phyloP scores from a whole-genome alignment of 352 stramenopile genomes.

The Phytophthora sp. region DNA sequence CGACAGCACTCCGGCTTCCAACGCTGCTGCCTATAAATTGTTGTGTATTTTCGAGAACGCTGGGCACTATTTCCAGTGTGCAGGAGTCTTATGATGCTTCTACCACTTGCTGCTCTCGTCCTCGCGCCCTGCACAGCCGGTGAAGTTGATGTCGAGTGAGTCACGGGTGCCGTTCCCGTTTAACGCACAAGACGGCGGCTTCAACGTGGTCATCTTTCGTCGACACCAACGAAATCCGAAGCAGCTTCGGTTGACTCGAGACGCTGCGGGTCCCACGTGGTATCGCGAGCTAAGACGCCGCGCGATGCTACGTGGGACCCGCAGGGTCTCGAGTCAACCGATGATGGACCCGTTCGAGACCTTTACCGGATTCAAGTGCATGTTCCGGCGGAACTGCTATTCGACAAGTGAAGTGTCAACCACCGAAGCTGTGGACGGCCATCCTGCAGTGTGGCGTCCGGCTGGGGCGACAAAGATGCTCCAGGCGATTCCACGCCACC shows the following conservation, averaged over 20 bases:
- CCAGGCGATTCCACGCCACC: too few species aligned
- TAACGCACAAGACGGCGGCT: background rate
- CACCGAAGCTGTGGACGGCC: slow-evolving; percentile 7
- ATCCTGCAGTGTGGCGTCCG: background rate
- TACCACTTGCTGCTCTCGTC: background rate
- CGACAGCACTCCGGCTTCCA: slow-evolving; percentile 3
- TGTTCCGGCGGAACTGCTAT: too few species aligned
- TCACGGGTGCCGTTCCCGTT: background rate
- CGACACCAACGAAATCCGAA: slow-evolving; percentile 36
- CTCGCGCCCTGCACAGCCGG: background rate
- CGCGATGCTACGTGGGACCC: slow-evolving; percentile 1
- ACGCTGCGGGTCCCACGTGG: slow-evolving; percentile 18
- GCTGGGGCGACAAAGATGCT: too few species aligned
- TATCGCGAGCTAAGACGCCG: slow-evolving; percentile 26
- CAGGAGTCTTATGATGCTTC: slow-evolving; percentile 9
- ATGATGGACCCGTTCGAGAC: slow-evolving; percentile 6
- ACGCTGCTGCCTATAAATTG: slow-evolving; percentile 4
- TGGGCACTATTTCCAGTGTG: slow-evolving; percentile 9
- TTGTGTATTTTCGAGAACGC: slow-evolving; percentile 17
- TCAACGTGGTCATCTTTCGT: slow-evolving; percentile 25
- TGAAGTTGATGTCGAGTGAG: background rate
- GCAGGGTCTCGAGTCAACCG: too few species aligned
- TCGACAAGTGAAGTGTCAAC: too few species aligned
- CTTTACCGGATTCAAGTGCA: slow-evolving; percentile 24
- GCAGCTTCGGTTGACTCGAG: background rate